Evolutionary conservation across 1,139 yeast species (phyloP), one percentile per base, ranked within the genome.

Genomic region (Debaryomyces nepalensis): DNA sequence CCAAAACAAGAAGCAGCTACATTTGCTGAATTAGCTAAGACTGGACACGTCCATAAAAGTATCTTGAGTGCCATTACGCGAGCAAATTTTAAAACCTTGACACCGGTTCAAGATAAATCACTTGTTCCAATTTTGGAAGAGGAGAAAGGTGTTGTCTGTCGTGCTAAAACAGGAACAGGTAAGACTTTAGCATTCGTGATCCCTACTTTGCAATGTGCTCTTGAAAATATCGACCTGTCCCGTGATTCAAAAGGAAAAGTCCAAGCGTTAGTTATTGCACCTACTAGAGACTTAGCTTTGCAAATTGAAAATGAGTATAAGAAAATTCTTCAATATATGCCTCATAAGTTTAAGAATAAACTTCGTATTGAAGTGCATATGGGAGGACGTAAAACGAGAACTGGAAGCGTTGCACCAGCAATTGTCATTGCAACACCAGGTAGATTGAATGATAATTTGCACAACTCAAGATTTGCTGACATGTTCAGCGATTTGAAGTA

Each of bases 151-250:
- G 71, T 89, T 42, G 90, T 90, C 19, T 93, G 88, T 26, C 77
- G 95, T 52, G 97, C 97, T 26, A 88, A 88, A 61, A 91, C 98
- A 4, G 98, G 97, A 58, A 90, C 97, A 1, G 98, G 97, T 57
- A 91, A 91, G 63, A 91, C 97, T 0, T 79, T 87, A 46, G 95
- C 97, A 0, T 91, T 88, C 60, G 81, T 90, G 47, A 71, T 90
- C 36, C 97, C 97, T 2, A 70, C 88, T 5, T 66, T 90, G 34
- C 86, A 87, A 57, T 43, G 51, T 29, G 58, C 58, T 12, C 31
- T 58, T 37, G 76, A 75, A 42, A 73, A 77, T 26, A 51, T 76
- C 14, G 68, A 68, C 37, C 61, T 66, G 20, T 51, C 51, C 29
- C 46, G 59, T 6, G 58, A 56, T 31, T 59, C 61, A n/a, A 54